Evolutionary conservation across 208 protist species (phyloP).

Genomic region (Crithidia thermophila): DNA sequence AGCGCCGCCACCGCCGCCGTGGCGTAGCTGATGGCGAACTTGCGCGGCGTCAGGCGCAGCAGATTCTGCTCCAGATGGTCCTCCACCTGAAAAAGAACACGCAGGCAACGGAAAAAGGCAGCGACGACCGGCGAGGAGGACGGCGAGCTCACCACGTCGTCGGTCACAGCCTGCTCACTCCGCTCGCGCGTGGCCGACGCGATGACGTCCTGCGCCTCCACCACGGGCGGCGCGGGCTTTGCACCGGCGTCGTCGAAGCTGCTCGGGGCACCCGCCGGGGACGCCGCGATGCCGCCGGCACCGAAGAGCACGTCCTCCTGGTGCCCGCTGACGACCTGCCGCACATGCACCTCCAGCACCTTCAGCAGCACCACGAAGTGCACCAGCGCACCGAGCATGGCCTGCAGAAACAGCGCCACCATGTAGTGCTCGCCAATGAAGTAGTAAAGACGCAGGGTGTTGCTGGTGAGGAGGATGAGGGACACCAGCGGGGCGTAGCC

Average conservation of each 20-base stretch:
- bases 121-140: background rate
- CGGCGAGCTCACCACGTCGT: background rate
- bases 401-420: slow-evolving; percentile 67
- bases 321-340: slow-evolving; percentile 12
- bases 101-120: background rate
- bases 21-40: slow-evolving; percentile 34
- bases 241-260: background rate
- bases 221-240: background rate
- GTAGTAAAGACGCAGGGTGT: slow-evolving; percentile 81
- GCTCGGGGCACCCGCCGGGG: background rate
- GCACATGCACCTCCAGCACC: slow-evolving; percentile 44
- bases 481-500: slow-evolving; percentile 78
- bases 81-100: slow-evolving; percentile 34
- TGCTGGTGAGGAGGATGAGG: slow-evolving; percentile 73
- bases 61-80: slow-evolving; percentile 39
- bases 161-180: background rate
- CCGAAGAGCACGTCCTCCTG: slow-evolving; percentile 12
- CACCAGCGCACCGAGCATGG: slow-evolving; percentile 53
- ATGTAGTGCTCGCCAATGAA: slow-evolving; percentile 67
- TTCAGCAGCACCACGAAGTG: slow-evolving; percentile 54
- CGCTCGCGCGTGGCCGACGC: background rate
- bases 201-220: background rate
- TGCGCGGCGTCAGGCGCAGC: slow-evolving; percentile 26
- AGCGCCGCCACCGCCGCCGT: slow-evolving; percentile 13
- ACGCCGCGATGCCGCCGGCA: background rate